Percentiles rank a stretch among this genome's conserved stretches.
Conservation (phyloP, 2,329 filamentous ascomycete genomes). For the Alternaria panax region DNA sequence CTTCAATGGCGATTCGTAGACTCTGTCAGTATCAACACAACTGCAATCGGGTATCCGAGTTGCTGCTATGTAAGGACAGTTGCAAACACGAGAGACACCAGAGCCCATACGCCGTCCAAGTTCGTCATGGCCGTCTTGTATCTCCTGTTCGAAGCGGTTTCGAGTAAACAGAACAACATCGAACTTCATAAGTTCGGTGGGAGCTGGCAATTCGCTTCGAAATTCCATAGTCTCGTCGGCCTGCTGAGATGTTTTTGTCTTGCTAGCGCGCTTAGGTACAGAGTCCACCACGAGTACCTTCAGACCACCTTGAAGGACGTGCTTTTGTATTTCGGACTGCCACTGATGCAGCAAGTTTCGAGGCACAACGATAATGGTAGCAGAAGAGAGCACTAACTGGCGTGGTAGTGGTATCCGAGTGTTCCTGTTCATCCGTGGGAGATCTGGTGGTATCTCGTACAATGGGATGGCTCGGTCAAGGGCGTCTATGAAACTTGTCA, state of each 20-base stretch:
- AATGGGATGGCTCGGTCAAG: constrained; percentile 47
- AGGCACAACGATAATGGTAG: constrained; percentile 81
- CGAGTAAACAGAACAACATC: constrained; percentile 83
- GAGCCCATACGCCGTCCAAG: constrained; percentile 50
- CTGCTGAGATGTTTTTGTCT: constrained; percentile 13
- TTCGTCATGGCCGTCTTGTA: constrained; percentile 58
- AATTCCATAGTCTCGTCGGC: constrained; percentile 34
- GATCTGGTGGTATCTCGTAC: constrained; percentile 52
- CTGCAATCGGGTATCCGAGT: constrained; percentile 55
- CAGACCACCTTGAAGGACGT: constrained; percentile 68
- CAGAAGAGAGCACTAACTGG: constrained; percentile 69
- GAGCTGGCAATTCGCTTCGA: constrained; percentile 63
- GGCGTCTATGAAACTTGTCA: constrained; percentile 29
- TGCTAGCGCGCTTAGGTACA: constrained; percentile 29
- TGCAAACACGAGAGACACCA: constrained; percentile 36
- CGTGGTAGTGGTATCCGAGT: constrained; percentile 51
- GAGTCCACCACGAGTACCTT: constrained; percentile 68
- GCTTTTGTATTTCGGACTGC: constrained; percentile 79
- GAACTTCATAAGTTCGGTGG: constrained; percentile 66
- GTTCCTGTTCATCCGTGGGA: constrained; percentile 53
- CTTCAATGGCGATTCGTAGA: constrained; percentile 69
- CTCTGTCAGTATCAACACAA: constrained; percentile 50
- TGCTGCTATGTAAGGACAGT: constrained; percentile 55
- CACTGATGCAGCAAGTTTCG: constrained; percentile 86
- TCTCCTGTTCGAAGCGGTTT: constrained; percentile 74